phyloP scores from a whole-genome alignment of 163 green algal species.

The Trebouxiophyceae sp. region DNA sequence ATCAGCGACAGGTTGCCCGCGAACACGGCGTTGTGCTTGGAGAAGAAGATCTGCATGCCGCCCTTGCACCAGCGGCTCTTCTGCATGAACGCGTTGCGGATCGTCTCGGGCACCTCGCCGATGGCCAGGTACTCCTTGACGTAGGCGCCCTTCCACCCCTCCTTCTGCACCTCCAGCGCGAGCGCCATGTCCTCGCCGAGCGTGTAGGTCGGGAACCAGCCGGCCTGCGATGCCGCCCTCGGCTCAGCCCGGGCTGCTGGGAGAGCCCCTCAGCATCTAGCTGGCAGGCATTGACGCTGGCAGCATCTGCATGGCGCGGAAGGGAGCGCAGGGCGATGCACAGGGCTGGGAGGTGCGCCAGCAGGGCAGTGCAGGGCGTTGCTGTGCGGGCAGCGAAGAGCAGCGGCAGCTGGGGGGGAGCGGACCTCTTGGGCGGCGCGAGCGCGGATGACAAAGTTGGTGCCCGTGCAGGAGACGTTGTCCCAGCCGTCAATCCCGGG shows the following conservation, averaged over 20 bases:
- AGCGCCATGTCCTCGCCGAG: slow-evolving; percentile 13
- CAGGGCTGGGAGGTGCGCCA: no score
- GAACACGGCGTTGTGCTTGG: slow-evolving; percentile 2
- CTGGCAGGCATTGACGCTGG: no score
- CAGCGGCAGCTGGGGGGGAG: no score
- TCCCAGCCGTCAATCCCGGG: slow-evolving; percentile 5
- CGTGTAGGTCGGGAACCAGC: slow-evolving; percentile 12
- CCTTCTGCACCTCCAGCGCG: slow-evolving; percentile 15
- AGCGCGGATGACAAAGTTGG: slow-evolving; percentile 9
- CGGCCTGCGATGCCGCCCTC: not conserved
- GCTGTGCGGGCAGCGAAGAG: no score
- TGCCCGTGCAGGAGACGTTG: slow-evolving; percentile 10
- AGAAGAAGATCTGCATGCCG: slow-evolving; percentile 12
- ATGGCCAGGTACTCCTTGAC: slow-evolving; percentile 19
- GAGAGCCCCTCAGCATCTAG: no score
- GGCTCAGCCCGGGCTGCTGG: no score
- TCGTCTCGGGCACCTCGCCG: slow-evolving; percentile 14
- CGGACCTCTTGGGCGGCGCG: not conserved
- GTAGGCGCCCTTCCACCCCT: slow-evolving; percentile 4
- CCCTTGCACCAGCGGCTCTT: slow-evolving; percentile 21
- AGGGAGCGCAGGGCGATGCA: no score
- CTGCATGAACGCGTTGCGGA: slow-evolving; percentile 18
- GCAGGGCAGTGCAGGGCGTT: no score
- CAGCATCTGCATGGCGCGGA: no score
- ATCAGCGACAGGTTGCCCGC: not conserved